A percentile compares a stretch with the other conserved stretches of the same genome.
Conservation (phyloP, 1,284 basidiomycete species). For the Waitea zeae region DNA sequence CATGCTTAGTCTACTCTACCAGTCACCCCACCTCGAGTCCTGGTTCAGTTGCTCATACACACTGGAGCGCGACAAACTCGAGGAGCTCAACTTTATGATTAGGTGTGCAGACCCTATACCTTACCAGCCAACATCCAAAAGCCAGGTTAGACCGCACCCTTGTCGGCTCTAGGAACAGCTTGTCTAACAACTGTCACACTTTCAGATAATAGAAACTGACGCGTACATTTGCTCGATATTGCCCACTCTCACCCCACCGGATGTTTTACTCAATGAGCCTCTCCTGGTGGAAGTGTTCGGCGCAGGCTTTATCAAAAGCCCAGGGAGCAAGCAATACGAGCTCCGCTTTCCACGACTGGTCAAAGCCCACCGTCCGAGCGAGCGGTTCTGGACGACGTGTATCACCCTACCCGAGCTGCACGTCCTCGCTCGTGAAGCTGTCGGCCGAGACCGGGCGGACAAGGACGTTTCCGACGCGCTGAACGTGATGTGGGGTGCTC, state of each 20-base stretch:
- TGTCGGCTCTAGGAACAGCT: too few relatives aligned
- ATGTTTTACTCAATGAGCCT: conserved; percentile 39
- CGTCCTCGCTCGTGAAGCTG: conserved; percentile 26
- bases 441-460: conserved; percentile 28
- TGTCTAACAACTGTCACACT: not conserved
- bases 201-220: conserved; percentile 13
- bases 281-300: conserved; percentile 62
- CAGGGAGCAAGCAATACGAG: conserved; percentile 49
- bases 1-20: too few relatives aligned
- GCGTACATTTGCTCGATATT: conserved; percentile 37
- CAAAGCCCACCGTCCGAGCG: conserved; percentile 41
- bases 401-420: conserved; percentile 28
- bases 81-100: conserved; percentile 52
- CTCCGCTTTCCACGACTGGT: conserved; percentile 66
- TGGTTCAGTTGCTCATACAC: conserved; percentile 68
- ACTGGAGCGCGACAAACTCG: conserved; percentile 41
- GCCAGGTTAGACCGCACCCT: not conserved
- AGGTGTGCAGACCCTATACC: conserved; percentile 26
- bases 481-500: conserved; percentile 21
- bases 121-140: conserved; percentile 4
- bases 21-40: conserved; percentile 45
- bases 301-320: conserved; percentile 62
- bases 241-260: conserved; percentile 28
- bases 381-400: conserved; percentile 47
- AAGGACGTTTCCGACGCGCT: conserved; percentile 22